Conservation (phyloP, 106 monocot species). For the Alisma plantagoaquatica region DNA sequence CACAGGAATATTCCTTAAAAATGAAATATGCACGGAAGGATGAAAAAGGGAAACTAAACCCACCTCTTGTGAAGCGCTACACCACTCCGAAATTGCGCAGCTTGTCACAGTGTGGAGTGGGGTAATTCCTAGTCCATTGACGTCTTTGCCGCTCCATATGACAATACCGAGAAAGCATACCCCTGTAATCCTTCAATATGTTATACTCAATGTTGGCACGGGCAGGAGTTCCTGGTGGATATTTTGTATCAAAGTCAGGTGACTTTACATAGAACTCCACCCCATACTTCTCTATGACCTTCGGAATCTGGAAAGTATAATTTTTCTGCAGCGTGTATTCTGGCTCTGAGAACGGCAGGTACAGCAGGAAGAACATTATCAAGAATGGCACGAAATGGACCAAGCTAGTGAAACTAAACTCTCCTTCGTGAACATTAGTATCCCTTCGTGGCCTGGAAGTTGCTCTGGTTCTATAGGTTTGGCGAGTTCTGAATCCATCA, state of each 20-base stretch:
- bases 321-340: slow-evolving; percentile 45
- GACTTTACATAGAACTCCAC: slow-evolving; percentile 65
- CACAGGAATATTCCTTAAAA: too few relatives aligned
- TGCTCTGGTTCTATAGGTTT: slow-evolving; percentile 26
- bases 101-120: slow-evolving; percentile 58
- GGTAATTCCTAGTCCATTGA: slow-evolving; percentile 35
- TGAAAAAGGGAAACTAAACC: too few relatives aligned
- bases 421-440: slow-evolving; percentile 13
- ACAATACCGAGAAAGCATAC: slow-evolving; percentile 40
- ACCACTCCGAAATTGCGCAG: slow-evolving; percentile 18
- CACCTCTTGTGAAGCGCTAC: slow-evolving; percentile 6
- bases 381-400: slow-evolving; percentile 33
- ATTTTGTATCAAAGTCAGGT: slow-evolving; percentile 45
- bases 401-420: slow-evolving; percentile 17
- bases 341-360: slow-evolving; percentile 27
- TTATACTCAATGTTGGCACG: slow-evolving; percentile 37
- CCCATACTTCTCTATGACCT: slow-evolving; percentile 49
- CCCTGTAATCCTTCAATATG: slow-evolving; percentile 46
- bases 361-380: slow-evolving; percentile 30
- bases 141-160: slow-evolving; percentile 50
- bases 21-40: too few relatives aligned
- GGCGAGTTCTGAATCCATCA: slow-evolving; percentile 19
- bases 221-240: slow-evolving; percentile 34
- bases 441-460: slow-evolving; percentile 13
- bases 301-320: slow-evolving; percentile 31